Conservation (phyloP, 2,329 filamentous ascomycete species). For the Pezicula rhizophila region DNA sequence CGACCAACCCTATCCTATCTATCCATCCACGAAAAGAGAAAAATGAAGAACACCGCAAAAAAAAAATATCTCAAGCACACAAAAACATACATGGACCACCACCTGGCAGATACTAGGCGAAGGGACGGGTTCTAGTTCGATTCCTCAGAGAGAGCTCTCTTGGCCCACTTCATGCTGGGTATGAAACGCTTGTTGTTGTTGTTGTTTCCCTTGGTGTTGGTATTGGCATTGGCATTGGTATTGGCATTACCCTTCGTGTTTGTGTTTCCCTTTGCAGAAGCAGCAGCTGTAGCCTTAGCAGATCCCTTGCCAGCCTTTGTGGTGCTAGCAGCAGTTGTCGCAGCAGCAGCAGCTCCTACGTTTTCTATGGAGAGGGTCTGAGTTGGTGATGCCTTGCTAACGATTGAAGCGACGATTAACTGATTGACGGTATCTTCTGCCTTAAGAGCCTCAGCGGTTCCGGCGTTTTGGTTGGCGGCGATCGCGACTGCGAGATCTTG, state of each 20-base stretch:
- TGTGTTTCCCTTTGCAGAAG: slow-evolving; percentile 7
- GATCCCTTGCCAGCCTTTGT: background rate
- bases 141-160: background rate
- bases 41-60: background rate
- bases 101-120: background rate
- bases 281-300: slow-evolving; percentile 3
- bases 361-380: slow-evolving; percentile 27
- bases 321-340: slow-evolving; percentile 10
- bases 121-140: background rate
- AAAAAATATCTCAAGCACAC: background rate
- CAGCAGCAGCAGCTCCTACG: slow-evolving; percentile 8
- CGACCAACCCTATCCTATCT: too few relatives aligned
- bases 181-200: slow-evolving; percentile 3
- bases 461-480: slow-evolving; percentile 38
- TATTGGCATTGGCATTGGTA: slow-evolving; percentile 7
- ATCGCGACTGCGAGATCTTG: slow-evolving; percentile 42
- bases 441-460: slow-evolving; percentile 26
- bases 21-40: background rate
- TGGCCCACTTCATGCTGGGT: background rate
- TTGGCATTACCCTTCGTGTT: background rate
- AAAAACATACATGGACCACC: background rate
- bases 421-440: slow-evolving; percentile 27
- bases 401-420: slow-evolving; percentile 26
- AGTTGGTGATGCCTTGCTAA: slow-evolving; percentile 26
- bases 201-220: slow-evolving; percentile 8